A percentile compares a stretch with the other conserved stretches of the same genome.
Evolutionary conservation across 306 rosid genomes (phyloP).

Genomic region (Vigna trinervia): DNA sequence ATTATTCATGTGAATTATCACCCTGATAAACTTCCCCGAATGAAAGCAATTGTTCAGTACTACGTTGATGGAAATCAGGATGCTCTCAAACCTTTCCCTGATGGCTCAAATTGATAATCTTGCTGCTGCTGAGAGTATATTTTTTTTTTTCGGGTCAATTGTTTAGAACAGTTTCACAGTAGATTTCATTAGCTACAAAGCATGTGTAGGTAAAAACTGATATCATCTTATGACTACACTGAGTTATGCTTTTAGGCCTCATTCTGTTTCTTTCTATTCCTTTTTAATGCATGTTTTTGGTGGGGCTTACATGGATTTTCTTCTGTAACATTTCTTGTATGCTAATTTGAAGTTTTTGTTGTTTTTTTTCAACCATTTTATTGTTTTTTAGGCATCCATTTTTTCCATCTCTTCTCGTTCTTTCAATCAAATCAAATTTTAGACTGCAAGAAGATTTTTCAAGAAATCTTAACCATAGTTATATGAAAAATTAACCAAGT

Average conservation of each 20-base stretch:
- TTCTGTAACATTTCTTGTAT: slow-evolving; percentile 49
- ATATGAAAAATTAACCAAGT: no score
- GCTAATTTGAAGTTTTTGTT: slow-evolving; percentile 18
- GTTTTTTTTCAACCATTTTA: slow-evolving; percentile 13
- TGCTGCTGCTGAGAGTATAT: slow-evolving; percentile 6
- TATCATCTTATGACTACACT: slow-evolving; percentile 38
- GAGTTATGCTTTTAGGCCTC: slow-evolving; percentile 37
- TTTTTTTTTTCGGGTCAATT: slow-evolving; percentile 10
- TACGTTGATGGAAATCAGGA: slow-evolving; percentile 73
- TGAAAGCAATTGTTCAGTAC: slow-evolving; percentile 83
- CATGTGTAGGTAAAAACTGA: slow-evolving; percentile 28
- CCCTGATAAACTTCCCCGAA: slow-evolving; percentile 81
- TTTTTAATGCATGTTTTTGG: slow-evolving; percentile 16
- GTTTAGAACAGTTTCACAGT: slow-evolving; percentile 31
- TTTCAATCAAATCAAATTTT: no score
- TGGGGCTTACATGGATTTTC: slow-evolving; percentile 30
- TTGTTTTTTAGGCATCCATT: no score
- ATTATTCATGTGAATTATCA: slow-evolving; percentile 88
- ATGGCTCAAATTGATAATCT: slow-evolving; percentile 71
- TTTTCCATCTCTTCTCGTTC: no score
- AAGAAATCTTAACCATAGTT: no score
- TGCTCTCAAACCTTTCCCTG: slow-evolving; percentile 83
- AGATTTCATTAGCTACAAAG: slow-evolving; percentile 39
- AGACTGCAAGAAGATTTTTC: no score
- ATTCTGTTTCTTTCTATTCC: slow-evolving; percentile 6